Evolutionary conservation across 352 stramenopile species (phyloP).

Genomic region (Blastocystis sp.): DNA sequence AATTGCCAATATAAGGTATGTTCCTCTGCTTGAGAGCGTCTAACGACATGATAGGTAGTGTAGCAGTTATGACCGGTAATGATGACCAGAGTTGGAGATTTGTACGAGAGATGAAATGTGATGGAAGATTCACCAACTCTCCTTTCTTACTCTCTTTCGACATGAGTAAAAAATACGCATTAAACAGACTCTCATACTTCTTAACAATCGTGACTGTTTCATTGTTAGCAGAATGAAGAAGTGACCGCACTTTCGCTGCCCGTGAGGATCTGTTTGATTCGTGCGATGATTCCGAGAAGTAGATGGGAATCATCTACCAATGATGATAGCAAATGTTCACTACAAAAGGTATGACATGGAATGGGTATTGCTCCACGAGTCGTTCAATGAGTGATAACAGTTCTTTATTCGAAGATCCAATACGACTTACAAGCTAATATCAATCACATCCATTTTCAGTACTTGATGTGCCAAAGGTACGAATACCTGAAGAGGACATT

Average conservation of each 20-base stretch:
- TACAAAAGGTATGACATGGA: conserved; percentile 43
- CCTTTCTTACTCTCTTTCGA: not conserved
- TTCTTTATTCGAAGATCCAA: not conserved
- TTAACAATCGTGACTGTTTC: not conserved
- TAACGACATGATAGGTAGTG: not conserved
- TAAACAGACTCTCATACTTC: not conserved
- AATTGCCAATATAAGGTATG: not conserved
- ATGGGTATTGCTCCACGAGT: not conserved
- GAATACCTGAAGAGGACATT: not conserved
- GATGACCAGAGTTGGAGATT: not conserved
- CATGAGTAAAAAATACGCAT: not conserved
- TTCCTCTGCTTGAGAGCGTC: not conserved
- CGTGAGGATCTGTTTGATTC: not conserved
- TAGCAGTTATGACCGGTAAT: conserved; percentile 23
- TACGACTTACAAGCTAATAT: conserved; percentile 27
- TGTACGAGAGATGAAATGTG: not conserved
- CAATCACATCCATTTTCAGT: not conserved
- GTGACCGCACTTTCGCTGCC: not conserved
- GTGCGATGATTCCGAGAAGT: not conserved
- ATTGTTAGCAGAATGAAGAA: not conserved
- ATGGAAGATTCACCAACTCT: not conserved
- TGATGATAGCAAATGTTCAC: not conserved
- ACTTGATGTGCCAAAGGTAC: conserved; percentile 40
- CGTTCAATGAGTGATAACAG: not conserved
- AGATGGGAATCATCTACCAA: conserved; percentile 10